A percentile compares a stretch with the other conserved stretches of the same genome.
Evolutionary conservation across 2,329 filamentous ascomycete species (phyloP).

Genomic region (Colletotrichum lentis): DNA sequence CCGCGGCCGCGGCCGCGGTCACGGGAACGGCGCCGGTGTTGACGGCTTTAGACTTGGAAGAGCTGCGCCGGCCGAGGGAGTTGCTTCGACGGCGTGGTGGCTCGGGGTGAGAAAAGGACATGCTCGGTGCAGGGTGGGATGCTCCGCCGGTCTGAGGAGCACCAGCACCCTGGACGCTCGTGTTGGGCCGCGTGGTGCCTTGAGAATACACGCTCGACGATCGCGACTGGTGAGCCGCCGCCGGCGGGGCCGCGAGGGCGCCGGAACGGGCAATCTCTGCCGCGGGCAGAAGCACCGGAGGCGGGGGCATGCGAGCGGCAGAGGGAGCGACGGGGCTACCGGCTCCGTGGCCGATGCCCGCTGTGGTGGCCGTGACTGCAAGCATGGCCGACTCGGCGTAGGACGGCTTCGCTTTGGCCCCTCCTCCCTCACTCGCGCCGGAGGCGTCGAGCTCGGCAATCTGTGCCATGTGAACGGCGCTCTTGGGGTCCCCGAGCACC

Average conservation of each 20-base stretch:
- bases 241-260: slow-evolving; percentile 28
- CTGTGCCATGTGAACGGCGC: slow-evolving; percentile 39
- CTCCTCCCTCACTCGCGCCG: slow-evolving; percentile 33
- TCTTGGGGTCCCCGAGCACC: slow-evolving; percentile 55
- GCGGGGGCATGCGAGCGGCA: slow-evolving; percentile 25
- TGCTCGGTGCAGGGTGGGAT: slow-evolving; percentile 39
- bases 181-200: slow-evolving; percentile 41
- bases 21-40: slow-evolving; percentile 21
- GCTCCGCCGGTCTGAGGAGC: slow-evolving; percentile 31
- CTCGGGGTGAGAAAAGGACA: slow-evolving; percentile 39
- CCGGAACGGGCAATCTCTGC: slow-evolving; percentile 43
- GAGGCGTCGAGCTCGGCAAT: slow-evolving; percentile 43
- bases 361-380: slow-evolving; percentile 37
- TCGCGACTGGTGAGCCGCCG: slow-evolving; percentile 41
- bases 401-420: slow-evolving; percentile 30
- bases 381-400: slow-evolving; percentile 35
- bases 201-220: slow-evolving; percentile 51
- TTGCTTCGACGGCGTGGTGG: slow-evolving; percentile 37
- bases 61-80: slow-evolving; percentile 31
- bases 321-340: slow-evolving; percentile 30
- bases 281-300: slow-evolving; percentile 41
- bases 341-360: slow-evolving; percentile 38
- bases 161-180: slow-evolving; percentile 35
- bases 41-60: slow-evolving; percentile 25
- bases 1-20: neutral